Evolutionary conservation across 495 filamentous ascomycete species (phyloP).

Genomic region (Arthonia radiata): DNA sequence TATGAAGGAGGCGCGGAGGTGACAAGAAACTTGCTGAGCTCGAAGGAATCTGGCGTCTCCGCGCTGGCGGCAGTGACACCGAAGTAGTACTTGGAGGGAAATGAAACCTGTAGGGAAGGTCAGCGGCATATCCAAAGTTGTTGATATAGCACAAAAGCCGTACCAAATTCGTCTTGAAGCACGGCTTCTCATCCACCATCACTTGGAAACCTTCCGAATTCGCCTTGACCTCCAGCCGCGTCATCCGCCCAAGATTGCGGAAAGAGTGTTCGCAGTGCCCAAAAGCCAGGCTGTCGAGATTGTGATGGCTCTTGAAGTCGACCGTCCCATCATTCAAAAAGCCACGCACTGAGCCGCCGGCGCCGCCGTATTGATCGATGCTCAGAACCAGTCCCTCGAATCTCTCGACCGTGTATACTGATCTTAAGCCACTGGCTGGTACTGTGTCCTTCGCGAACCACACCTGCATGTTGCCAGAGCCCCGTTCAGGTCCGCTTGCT

Average conservation of each 20-base stretch:
- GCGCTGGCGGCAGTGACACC: slow-evolving; percentile 72
- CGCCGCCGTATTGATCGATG: slow-evolving; percentile 67
- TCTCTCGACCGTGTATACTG: slow-evolving; percentile 54
- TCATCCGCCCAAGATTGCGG: slow-evolving; percentile 70
- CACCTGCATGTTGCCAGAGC: slow-evolving; percentile 70
- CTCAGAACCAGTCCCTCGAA: slow-evolving; percentile 79
- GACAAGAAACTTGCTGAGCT: slow-evolving; percentile 66
- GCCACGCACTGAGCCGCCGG: slow-evolving; percentile 43
- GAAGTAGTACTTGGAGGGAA: slow-evolving; percentile 64
- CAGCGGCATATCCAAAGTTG: neutral
- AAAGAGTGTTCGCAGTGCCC: slow-evolving; percentile 81
- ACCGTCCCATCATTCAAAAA: slow-evolving; percentile 81
- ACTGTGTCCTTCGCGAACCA: slow-evolving; percentile 67
- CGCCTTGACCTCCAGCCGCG: slow-evolving; percentile 48
- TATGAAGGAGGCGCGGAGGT: slow-evolving; percentile 15
- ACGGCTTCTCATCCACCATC: slow-evolving; percentile 53
- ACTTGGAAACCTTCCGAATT: slow-evolving; percentile 39
- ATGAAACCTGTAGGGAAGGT: slow-evolving; percentile 22
- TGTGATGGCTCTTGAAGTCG: slow-evolving; percentile 56
- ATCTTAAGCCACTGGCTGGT: slow-evolving; percentile 35
- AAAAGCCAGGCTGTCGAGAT: slow-evolving; percentile 69
- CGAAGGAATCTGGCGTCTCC: slow-evolving; percentile 82
- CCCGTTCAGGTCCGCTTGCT: slow-evolving; percentile 61
- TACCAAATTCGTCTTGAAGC: slow-evolving; percentile 62
- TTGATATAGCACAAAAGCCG: slow-evolving; percentile 2